Conservation (phyloP, 2,329 filamentous ascomycete species). For the Lasiodiplodia sp. region DNA sequence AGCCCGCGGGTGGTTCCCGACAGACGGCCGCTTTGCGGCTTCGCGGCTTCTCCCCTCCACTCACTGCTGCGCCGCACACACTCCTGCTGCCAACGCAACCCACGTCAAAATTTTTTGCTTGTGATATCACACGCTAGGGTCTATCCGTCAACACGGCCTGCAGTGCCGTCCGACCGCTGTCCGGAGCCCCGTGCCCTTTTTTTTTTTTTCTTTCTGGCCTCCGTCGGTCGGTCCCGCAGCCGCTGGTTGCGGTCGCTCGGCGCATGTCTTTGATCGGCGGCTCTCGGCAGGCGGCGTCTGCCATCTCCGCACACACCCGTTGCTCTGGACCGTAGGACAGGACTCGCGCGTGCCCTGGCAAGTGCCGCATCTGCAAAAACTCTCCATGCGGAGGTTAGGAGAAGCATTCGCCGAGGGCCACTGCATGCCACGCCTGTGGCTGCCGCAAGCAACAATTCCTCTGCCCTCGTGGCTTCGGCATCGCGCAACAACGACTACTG, state of each 20-base stretch:
- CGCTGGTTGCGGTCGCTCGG: not conserved
- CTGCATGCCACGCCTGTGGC: constrained; percentile 6
- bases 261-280: constrained; percentile 17
- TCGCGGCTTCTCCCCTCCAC: constrained; percentile 2
- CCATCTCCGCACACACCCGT: constrained; percentile 8
- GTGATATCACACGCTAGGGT: not conserved
- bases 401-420: constrained; percentile 5
- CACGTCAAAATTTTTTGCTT: not conserved
- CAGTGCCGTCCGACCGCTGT: constrained; percentile 6
- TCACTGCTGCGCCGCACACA: not conserved
- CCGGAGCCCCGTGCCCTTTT: not conserved
- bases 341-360: constrained; percentile 14
- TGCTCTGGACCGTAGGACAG: constrained; percentile 18
- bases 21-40: constrained; percentile 17
- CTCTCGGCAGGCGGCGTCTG: constrained; percentile 8
- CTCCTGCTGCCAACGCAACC: constrained; percentile 5
- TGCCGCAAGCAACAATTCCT: constrained; percentile 1
- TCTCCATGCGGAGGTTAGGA: constrained; percentile 2
- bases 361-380: constrained; percentile 6
- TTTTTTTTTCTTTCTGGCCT: not conserved
- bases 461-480: constrained; percentile 18
- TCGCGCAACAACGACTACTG: constrained; percentile 14
- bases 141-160: constrained; percentile 7
- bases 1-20: constrained; percentile 16
- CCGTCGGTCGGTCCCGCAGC: not conserved